phyloP scores from a whole-genome alignment of 768 basidiomycete genomes.

The Calocybe gangraenosa region DNA sequence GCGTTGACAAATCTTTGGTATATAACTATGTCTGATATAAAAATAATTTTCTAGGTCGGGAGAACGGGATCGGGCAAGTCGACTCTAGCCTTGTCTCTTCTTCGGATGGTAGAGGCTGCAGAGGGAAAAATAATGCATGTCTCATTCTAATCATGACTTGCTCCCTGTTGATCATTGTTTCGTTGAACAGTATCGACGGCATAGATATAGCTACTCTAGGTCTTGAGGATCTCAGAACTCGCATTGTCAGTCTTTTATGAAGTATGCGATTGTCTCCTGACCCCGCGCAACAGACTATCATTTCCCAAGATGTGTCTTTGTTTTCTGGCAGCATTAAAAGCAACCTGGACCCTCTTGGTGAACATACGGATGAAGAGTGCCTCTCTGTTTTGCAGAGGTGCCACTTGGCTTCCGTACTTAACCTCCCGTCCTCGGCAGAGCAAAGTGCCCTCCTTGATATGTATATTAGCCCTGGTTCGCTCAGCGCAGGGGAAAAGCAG shows the following conservation, averaged over 20 bases:
- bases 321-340: constrained; percentile 68
- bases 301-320: constrained; percentile 71
- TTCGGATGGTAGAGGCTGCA: constrained; percentile 60
- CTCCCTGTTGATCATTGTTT: too few relatives aligned
- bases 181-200: constrained; percentile 50
- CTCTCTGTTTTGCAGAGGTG: constrained; percentile 62
- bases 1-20: constrained; percentile 6
- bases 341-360: constrained; percentile 67
- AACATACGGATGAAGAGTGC: constrained; percentile 58
- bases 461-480: constrained; percentile 59
- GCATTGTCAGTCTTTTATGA: constrained; percentile 38
- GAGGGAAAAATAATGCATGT: constrained; percentile 57
- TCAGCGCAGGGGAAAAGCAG: constrained; percentile 79
- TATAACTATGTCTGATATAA: not conserved
- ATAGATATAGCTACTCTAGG: constrained; percentile 67
- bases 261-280: not conserved
- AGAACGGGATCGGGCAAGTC: constrained; percentile 68
- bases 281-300: constrained; percentile 48
- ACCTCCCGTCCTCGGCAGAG: constrained; percentile 25
- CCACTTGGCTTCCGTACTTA: constrained; percentile 48
- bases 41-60: constrained; percentile 42
- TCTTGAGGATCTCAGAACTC: constrained; percentile 61
- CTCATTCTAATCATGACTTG: not conserved
- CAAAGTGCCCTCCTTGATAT: constrained; percentile 48
- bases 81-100: constrained; percentile 50